These are phyloP conservation scores for Delonix regia DNA, from an alignment of 306 rosid genomes.

Conservation along the genomic window DNA sequence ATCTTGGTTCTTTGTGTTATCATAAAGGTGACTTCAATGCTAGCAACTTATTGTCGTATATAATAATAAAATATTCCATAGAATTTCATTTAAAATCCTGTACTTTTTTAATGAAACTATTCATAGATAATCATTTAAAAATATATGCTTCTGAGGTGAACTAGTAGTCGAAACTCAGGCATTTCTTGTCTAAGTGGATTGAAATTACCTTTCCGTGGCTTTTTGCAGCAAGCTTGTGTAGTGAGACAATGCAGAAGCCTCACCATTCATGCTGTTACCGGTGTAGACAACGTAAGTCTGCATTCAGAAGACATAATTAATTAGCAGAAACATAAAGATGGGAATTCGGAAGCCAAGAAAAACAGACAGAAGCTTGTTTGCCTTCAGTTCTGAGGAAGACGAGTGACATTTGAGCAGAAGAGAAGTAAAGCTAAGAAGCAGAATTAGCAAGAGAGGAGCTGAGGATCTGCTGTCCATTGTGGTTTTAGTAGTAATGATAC, in stretches of 20 bases:
- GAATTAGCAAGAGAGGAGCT: neutral
- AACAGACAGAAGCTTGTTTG: neutral
- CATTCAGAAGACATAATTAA: neutral
- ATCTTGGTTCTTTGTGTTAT: neutral
- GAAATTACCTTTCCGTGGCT: conserved; percentile 41
- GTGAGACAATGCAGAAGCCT: conserved; percentile 25
- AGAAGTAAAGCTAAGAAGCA: conserved; percentile 25
- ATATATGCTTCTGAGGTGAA: neutral
- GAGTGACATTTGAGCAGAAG: conserved; percentile 23
- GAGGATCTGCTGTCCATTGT: conserved; percentile 25
- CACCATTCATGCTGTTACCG: conserved; percentile 33
- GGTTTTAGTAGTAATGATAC: neutral
- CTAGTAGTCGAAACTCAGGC: neutral
- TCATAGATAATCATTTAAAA: too few relatives aligned
- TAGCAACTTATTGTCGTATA: neutral
- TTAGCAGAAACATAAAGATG: neutral
- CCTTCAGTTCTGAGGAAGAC: conserved; percentile 32
- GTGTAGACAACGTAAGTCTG: conserved; percentile 58
- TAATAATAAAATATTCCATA: neutral
- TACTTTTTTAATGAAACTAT: too few relatives aligned
- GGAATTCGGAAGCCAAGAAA: neutral
- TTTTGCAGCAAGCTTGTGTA: conserved; percentile 41
- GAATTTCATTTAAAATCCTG: too few relatives aligned
- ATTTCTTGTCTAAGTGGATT: neutral
- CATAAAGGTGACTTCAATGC: neutral